Base-by-base conservation (phyloP, 148 eudicot species). In the Rheum nobile region DNA sequence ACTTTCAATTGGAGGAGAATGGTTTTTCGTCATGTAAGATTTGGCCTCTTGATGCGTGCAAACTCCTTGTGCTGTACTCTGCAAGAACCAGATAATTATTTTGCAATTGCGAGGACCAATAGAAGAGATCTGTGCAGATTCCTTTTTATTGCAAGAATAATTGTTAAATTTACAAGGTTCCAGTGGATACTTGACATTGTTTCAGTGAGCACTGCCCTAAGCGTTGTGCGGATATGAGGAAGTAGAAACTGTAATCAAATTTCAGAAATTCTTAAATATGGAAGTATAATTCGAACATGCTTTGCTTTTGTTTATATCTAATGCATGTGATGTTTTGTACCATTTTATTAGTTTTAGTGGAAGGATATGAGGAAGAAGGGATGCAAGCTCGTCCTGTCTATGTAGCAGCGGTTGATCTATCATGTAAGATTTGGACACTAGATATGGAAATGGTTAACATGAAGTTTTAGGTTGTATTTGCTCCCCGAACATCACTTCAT, bases 311-410 rank as follows among this genome's bases (percentile, higher is more conserved):
- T 61, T 65, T 13, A 28, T 61, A 12, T 11, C 37, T 14, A 28
- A 61, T 61, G 67, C 37, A 61, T 1, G 41, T 65, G 21, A 17
- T 14, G 70, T 65, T 34, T 65, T 32, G n/a, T 65, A 14, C 6
- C 70, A 34, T 16, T 16, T 65, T 65, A 34, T 65, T 34, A 16
- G 6, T 29, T 26, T 77, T 72, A 90, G 96, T 84, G 78, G 96
- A 90, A 75, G 96, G 85, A 70, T 72, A 72, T 44, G 90, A 86
- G 42, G 96, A 84, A 71, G 95, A 86, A 76, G 83, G 79, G 71
- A 84, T 87, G 90, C 88, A 90, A 85, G 92, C 92, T 74, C 82
- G 90, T 72, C 96, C 96, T 12, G 96, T 90, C 19, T 90, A 88
- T 78, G 96, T 90, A 72, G 96, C 92, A 28, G 92, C 90, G 11